These are phyloP conservation scores for Sugiyamaella paludigena DNA, from an alignment of 1,139 yeast genomes.

Conservation along the genomic window DNA sequence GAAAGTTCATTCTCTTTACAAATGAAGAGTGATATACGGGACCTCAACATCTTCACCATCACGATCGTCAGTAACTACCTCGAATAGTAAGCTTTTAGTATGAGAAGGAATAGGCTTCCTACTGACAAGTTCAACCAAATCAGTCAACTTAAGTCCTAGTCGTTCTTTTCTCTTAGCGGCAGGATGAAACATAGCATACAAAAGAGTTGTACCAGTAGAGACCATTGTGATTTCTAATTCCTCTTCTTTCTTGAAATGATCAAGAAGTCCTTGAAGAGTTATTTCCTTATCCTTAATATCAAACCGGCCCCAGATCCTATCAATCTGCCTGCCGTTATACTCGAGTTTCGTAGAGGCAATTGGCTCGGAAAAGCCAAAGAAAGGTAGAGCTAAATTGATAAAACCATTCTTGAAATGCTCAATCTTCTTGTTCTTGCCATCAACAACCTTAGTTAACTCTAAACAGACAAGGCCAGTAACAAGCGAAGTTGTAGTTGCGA, in stretches of 20 bases:
- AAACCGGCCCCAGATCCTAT: conserved; percentile 94
- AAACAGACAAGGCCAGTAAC: conserved; percentile 93
- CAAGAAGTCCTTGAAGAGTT: conserved; percentile 72
- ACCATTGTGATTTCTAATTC: conserved; percentile 88
- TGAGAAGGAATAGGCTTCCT: conserved; percentile 80
- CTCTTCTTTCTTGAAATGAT: conserved; percentile 73
- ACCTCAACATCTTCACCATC: conserved; percentile 95
- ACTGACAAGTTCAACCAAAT: conserved; percentile 75
- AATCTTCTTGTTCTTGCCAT: conserved; percentile 58
- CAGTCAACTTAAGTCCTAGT: conserved; percentile 61
- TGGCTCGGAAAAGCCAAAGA: conserved; percentile 96
- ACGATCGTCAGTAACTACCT: conserved; percentile 87
- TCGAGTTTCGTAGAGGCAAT: conserved; percentile 77
- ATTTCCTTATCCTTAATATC: conserved; percentile 67
- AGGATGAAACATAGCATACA: conserved; percentile 93
- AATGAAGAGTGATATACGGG: conserved; percentile 60
- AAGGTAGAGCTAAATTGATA: conserved; percentile 89
- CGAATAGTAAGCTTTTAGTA: conserved; percentile 75
- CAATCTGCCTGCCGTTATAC: conserved; percentile 75
- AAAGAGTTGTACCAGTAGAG: conserved; percentile 82
- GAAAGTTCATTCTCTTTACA: conserved; percentile 18
- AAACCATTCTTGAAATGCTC: conserved; percentile 95
- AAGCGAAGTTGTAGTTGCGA: conserved; percentile 96
- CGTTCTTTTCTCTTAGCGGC: conserved; percentile 86
- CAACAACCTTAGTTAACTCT: conserved; percentile 89